phyloP scores from a whole-genome alignment of 805 yeast species.

The Candida vartiovaarae region DNA sequence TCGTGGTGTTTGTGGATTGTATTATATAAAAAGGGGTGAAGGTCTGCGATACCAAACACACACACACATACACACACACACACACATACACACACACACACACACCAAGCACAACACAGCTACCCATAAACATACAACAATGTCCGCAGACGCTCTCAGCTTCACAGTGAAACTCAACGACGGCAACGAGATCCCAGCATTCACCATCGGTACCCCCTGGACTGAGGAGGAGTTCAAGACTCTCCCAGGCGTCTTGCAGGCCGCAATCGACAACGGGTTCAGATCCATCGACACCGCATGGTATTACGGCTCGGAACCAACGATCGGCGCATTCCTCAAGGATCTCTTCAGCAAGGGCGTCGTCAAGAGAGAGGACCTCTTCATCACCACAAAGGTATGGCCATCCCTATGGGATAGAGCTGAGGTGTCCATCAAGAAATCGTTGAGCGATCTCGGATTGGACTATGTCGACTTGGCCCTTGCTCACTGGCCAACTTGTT shows the following conservation, averaged over 20 bases:
- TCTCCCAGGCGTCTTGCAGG: slow-evolving; percentile 40
- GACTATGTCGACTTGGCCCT: slow-evolving; percentile 74
- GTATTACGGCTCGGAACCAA: slow-evolving; percentile 59
- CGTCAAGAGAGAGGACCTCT: slow-evolving; percentile 52
- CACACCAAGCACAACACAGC: too few species aligned
- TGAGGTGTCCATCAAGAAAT: slow-evolving; percentile 45
- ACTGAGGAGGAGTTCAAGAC: slow-evolving; percentile 40
- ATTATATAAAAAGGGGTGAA: too few species aligned
- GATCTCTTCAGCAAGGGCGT: slow-evolving; percentile 34
- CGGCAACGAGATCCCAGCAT: slow-evolving; percentile 55
- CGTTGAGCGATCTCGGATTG: slow-evolving; percentile 52
- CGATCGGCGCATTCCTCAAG: slow-evolving; percentile 39
- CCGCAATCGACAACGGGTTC: slow-evolving; percentile 42
- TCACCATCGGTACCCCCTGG: slow-evolving; percentile 64
- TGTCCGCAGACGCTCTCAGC: neutral
- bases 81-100: too few species aligned
- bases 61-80: too few species aligned
- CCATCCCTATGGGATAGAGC: slow-evolving; percentile 45
- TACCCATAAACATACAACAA: neutral
- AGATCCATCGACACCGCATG: slow-evolving; percentile 74
- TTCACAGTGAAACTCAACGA: slow-evolving; percentile 34
- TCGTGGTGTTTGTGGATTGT: too few species aligned
- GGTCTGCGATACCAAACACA: too few species aligned
- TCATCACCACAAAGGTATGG: slow-evolving; percentile 71
- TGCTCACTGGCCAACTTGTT: slow-evolving; percentile 82